phyloP scores from a whole-genome alignment of 1,284 basidiomycete genomes.

The Sphagnurus paluster region DNA sequence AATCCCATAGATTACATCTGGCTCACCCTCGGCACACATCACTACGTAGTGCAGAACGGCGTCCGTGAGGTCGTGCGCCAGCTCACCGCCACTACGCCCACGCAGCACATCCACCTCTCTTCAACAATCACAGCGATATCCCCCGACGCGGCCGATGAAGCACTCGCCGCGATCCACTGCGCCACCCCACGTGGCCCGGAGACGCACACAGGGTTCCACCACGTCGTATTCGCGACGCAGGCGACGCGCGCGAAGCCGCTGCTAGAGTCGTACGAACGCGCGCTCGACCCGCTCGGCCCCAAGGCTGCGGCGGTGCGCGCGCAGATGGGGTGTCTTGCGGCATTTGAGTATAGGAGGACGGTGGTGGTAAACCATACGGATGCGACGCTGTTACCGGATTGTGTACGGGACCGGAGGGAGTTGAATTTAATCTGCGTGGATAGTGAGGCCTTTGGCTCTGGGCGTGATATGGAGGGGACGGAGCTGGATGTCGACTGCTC shows the following conservation, averaged over 20 bases:
- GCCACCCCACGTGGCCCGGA: constrained; percentile 26
- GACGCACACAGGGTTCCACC: constrained; percentile 51
- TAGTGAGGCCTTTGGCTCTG: no score
- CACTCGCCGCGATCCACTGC: constrained; percentile 38
- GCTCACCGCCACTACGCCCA: constrained; percentile 38
- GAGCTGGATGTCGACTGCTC: no score
- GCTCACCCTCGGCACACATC: constrained; percentile 58
- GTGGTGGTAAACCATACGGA: constrained; percentile 76
- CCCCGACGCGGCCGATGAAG: constrained; percentile 32
- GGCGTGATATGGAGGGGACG: no score
- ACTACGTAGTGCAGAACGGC: constrained; percentile 58
- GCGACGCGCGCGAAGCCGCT: constrained; percentile 58
- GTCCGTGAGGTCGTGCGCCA: constrained; percentile 54
- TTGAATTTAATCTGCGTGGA: constrained; percentile 57
- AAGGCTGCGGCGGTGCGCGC: constrained; percentile 35
- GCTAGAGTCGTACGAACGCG: constrained; percentile 41
- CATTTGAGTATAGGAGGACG: constrained; percentile 50
- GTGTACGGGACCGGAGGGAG: constrained; percentile 52
- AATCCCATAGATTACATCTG: constrained; percentile 58
- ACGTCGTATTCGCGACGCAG: constrained; percentile 71
- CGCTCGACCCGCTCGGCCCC: constrained; percentile 27
- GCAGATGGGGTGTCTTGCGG: constrained; percentile 41
- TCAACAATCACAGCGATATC: constrained; percentile 46
- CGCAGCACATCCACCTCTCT: constrained; percentile 54
- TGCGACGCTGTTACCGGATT: constrained; percentile 50